A percentile compares a stretch with the other conserved stretches of the same genome.
These are phyloP conservation scores for Saururus chinensis DNA, from an alignment of 164 flowering plant genomes.

Conservation along the genomic window DNA sequence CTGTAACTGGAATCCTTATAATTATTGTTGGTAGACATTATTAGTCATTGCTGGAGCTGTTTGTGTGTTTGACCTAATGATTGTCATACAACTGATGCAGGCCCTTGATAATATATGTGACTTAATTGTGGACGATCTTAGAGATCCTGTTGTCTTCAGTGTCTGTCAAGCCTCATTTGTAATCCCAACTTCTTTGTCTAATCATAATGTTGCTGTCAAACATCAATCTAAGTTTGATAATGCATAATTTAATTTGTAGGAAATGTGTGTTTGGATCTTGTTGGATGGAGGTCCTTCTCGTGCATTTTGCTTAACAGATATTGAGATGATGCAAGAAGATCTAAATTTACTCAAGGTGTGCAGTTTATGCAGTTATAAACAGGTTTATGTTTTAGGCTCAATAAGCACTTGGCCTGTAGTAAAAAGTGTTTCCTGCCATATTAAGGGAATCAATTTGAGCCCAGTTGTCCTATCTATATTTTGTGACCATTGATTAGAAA, in stretches of 20 bases:
- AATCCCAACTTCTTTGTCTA: conserved; percentile 10
- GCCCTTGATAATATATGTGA: conserved; percentile 53
- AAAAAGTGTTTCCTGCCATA: no score
- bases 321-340: conserved; percentile 60
- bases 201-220: background rate
- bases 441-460: no score
- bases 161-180: conserved; percentile 61
- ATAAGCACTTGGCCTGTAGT: no score
- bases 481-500: no score
- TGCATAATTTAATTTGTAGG: conserved; percentile 25
- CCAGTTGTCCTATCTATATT: no score
- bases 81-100: conserved; percentile 22
- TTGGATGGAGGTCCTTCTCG: conserved; percentile 91
- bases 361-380: background rate
- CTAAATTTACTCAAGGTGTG: conserved; percentile 56
- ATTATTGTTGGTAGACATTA: background rate
- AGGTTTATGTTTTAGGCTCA: no score
- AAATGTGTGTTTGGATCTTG: conserved; percentile 58
- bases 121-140: conserved; percentile 40
- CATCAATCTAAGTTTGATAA: background rate
- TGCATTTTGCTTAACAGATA: conserved; percentile 58
- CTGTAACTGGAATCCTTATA: background rate
- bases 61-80: background rate
- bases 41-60: no score
- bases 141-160: conserved; percentile 62